Conservation (phyloP, 78 protist genomes). For the Protostelium mycophagum region DNA sequence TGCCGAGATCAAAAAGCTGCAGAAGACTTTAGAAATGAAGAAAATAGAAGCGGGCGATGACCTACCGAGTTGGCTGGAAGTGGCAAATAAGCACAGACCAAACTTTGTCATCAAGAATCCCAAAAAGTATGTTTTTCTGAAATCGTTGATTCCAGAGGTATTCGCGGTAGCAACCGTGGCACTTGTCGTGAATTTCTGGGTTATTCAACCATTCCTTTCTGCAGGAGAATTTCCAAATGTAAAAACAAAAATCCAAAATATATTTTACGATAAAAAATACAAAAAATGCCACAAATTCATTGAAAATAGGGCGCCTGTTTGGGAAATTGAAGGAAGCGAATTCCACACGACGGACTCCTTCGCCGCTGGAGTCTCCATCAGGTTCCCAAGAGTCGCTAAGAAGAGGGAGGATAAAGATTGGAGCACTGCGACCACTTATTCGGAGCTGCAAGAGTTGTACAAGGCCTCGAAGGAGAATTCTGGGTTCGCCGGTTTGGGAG, state of each 20-base stretch:
- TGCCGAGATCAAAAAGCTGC: constrained; percentile 30
- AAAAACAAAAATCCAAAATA: no score
- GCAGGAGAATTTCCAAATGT: no score
- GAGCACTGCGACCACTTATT: constrained; percentile 32
- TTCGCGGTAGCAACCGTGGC: no score
- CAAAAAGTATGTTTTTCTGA: background rate
- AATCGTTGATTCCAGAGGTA: no score
- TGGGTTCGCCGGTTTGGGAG: constrained; percentile 15
- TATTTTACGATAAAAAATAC: no score
- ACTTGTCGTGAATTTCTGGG: no score
- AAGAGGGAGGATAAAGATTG: constrained; percentile 69
- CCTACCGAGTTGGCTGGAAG: constrained; percentile 66
- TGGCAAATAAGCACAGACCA: constrained; percentile 22
- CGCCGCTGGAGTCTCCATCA: constrained; percentile 62
- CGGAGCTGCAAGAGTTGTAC: constrained; percentile 25
- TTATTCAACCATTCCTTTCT: no score
- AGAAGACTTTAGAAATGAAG: constrained; percentile 7
- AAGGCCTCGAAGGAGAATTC: constrained; percentile 25
- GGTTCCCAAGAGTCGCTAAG: constrained; percentile 70
- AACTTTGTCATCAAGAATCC: constrained; percentile 68
- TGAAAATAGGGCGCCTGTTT: constrained; percentile 30
- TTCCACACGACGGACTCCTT: constrained; percentile 44
- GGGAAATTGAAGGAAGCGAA: constrained; percentile 76
- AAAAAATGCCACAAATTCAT: no score
- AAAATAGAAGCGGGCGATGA: background rate